Evolutionary conservation across 495 filamentous ascomycete species (phyloP), one percentile per base, ranked within the genome.

Genomic region (Chaetomidium leptoderma): DNA sequence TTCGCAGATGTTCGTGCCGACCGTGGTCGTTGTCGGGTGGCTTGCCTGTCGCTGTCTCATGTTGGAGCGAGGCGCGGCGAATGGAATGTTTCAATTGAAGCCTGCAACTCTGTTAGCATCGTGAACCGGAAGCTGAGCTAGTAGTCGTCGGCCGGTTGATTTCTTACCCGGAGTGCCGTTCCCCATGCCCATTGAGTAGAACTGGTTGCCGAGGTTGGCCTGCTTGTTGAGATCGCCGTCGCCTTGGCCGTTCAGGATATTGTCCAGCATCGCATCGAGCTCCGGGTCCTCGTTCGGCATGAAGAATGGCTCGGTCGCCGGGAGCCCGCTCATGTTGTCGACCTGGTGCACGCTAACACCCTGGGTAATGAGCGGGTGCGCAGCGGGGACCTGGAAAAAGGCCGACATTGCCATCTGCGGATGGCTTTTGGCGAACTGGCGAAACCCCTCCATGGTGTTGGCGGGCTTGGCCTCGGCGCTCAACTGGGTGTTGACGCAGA

Each of bases 401-500:
- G 57, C 49, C 44, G 58, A 61, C 58, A 61, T 61, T 11, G 53
- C 52, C 1, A 55, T 32, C 9, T 47, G 46, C 10, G 58, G 58
- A 30, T 56, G 24, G 16, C 27, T 48, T 35, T 56, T 55, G 3
- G 53, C 53, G 19, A 61, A 36, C 47, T 56, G 53, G 17, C 53
- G 52, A 5, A 55, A 55, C 2, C 45, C 24, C 1, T 54, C 39
- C 36, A 56, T 49, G 52, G 46, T 51, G 47, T 55, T 49, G 21
- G 30, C n/a, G 6, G 52, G 35, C 9, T 49, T 46, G 6, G 44
- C n/a, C 4, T 45, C 46, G 2, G 46, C 35, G 4, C 43, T 33
- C 16, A 8, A 37, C 37, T 51, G 52, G 1, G 64, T 65, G 43
- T 63, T 67, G 54, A 68, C 54, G 49, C 61, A 68, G 16, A 68